These are phyloP conservation scores for Linnemannia zychae DNA, from an alignment of 192 early-diverging fungal genomes.

Conservation along the genomic window DNA sequence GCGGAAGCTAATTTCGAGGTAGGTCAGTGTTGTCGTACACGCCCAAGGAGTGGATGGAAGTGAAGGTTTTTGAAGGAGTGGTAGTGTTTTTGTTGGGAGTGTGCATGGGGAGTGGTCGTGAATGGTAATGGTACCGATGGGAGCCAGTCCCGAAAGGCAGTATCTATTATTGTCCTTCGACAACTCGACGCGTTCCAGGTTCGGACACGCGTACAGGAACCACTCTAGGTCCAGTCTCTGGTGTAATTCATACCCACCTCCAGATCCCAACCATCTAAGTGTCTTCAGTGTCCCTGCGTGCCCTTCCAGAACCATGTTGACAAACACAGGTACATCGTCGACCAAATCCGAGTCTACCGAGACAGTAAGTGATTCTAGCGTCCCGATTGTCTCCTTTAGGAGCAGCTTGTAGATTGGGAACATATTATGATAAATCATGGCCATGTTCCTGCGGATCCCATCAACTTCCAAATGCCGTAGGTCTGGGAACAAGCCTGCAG, in stretches of 20 bases:
- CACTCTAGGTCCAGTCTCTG: background rate
- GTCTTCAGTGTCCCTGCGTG: constrained; percentile 7
- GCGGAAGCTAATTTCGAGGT: constrained; percentile 8
- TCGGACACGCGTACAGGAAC: constrained; percentile 9
- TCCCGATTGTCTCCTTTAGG: background rate
- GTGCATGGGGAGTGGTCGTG: background rate
- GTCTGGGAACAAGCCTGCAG: background rate
- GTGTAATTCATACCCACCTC: background rate
- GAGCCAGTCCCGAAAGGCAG: background rate
- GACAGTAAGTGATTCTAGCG: background rate
- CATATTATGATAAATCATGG: background rate
- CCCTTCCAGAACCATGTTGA: background rate
- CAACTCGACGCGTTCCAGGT: background rate
- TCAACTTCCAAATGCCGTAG: constrained; percentile 6
- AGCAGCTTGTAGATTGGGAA: background rate
- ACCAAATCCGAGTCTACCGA: background rate
- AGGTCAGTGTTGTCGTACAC: constrained; percentile 1
- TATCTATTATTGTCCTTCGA: background rate
- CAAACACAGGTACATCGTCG: background rate
- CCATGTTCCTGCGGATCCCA: background rate
- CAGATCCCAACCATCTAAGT: constrained; percentile 6
- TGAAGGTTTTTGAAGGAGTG: background rate
- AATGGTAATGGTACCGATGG: background rate
- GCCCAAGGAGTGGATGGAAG: background rate
- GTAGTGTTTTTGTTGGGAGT: background rate